phyloP scores from a whole-genome alignment of 129 eudicot genomes.

The Apium graveolens region DNA sequence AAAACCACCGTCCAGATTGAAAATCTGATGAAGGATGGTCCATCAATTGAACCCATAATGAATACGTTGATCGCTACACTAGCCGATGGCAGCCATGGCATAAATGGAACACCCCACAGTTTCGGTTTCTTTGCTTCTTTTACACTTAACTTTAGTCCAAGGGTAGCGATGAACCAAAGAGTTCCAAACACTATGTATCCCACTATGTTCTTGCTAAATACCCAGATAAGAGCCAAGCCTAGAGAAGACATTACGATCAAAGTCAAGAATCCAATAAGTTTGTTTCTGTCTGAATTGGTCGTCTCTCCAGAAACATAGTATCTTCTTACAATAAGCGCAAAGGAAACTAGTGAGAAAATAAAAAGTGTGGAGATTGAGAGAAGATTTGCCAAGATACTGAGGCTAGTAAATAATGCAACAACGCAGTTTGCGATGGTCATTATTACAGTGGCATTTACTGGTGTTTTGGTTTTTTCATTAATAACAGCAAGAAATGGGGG shows the following conservation, averaged over 20 bases:
- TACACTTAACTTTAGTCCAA: conserved; percentile 28
- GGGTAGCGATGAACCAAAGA: conserved; percentile 41
- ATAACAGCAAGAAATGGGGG: conserved; percentile 71
- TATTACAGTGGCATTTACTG: conserved; percentile 56
- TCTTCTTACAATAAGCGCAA: conserved; percentile 55
- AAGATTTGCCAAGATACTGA: conserved; percentile 44
- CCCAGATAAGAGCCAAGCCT: conserved; percentile 37
- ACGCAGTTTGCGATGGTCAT: conserved; percentile 57
- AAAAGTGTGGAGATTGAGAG: conserved; percentile 62
- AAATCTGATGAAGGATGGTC: conserved; percentile 48
- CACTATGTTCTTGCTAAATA: conserved; percentile 18
- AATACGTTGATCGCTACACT: conserved; percentile 44
- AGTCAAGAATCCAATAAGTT: conserved; percentile 26
- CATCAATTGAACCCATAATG: conserved; percentile 59
- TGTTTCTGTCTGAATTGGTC: conserved; percentile 34
- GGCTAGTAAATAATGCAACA: conserved; percentile 63
- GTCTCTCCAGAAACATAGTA: conserved; percentile 50
- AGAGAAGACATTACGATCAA: conserved; percentile 38
- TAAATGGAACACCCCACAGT: conserved; percentile 59
- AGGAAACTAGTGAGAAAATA: conserved; percentile 57
- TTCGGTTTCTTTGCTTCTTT: conserved; percentile 44
- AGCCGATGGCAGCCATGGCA: conserved; percentile 69
- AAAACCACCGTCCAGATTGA: conserved; percentile 38
- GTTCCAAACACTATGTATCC: conserved; percentile 26
- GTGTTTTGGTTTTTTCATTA: conserved; percentile 52